Conservation (phyloP, 2,329 filamentous ascomycete species). For the Stagonosporopsis chrysanthemi region DNA sequence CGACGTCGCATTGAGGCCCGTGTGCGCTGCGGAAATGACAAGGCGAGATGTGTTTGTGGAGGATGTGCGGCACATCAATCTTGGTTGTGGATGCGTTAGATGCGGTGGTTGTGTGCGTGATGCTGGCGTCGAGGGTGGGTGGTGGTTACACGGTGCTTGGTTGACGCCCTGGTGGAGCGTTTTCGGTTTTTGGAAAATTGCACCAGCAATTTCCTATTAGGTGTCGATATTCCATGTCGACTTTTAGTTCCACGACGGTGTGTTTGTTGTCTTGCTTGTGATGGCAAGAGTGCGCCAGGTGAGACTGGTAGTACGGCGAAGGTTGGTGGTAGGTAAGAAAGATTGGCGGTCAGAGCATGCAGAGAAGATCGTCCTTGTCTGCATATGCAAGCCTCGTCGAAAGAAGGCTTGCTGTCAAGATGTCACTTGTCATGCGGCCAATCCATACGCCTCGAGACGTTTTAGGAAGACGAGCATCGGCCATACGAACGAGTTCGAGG, state of each 20-base stretch:
- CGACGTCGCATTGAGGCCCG: slow-evolving; percentile 12
- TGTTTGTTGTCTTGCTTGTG: neutral
- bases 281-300: neutral
- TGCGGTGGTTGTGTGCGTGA: slow-evolving; percentile 2
- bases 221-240: neutral
- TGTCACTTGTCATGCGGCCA: slow-evolving; percentile 24
- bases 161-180: slow-evolving; percentile 3
- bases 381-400: slow-evolving; percentile 14
- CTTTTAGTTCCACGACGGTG: slow-evolving; percentile 1
- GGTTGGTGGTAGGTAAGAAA: neutral
- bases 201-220: neutral
- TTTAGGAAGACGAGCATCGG: slow-evolving; percentile 5
- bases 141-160: slow-evolving; percentile 18
- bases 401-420: slow-evolving; percentile 16
- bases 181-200: neutral
- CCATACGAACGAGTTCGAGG: neutral
- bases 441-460: slow-evolving; percentile 9
- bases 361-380: slow-evolving; percentile 9
- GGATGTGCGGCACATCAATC: slow-evolving; percentile 10
- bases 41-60: slow-evolving; percentile 3
- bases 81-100: slow-evolving; percentile 5
- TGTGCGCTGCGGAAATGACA: slow-evolving; percentile 8
- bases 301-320: slow-evolving; percentile 2
- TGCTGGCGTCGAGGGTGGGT: slow-evolving; percentile 7
- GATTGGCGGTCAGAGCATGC: slow-evolving; percentile 28